These are phyloP conservation scores for Phaeosphaeriaceae sp. DNA, from an alignment of 2,329 filamentous ascomycete species.

Conservation along the genomic window DNA sequence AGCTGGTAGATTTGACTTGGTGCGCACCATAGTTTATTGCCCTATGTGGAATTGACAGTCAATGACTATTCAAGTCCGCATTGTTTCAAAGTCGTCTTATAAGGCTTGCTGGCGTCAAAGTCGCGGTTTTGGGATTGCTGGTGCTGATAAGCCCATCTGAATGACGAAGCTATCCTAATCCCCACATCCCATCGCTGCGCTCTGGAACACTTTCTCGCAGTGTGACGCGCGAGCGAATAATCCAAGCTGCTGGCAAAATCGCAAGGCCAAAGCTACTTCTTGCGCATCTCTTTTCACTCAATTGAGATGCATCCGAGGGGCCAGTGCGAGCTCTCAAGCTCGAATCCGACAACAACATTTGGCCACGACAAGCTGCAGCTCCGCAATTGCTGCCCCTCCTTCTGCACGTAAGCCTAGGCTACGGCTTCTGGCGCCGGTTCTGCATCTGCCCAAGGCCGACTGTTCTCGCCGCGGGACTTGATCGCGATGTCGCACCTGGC, in stretches of 20 bases:
- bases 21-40: no score
- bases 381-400: neutral
- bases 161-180: neutral
- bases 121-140: neutral
- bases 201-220: neutral
- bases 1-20: no score
- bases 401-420: neutral
- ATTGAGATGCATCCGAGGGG: neutral
- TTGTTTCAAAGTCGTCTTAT: no score
- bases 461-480: neutral
- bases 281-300: neutral
- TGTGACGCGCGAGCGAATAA: neutral
- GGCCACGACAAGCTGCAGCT: neutral
- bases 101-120: no score
- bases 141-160: neutral
- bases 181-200: neutral
- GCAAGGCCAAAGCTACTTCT: neutral
- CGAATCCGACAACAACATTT: neutral
- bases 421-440: neutral
- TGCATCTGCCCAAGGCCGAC: neutral
- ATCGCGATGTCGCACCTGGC: neutral
- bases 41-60: no score
- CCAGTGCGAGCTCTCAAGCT: neutral
- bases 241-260: neutral
- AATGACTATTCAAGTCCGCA: no score